Evolutionary conservation across 2,329 filamentous ascomycete genomes (phyloP).

Genomic region (Phoma sp.): DNA sequence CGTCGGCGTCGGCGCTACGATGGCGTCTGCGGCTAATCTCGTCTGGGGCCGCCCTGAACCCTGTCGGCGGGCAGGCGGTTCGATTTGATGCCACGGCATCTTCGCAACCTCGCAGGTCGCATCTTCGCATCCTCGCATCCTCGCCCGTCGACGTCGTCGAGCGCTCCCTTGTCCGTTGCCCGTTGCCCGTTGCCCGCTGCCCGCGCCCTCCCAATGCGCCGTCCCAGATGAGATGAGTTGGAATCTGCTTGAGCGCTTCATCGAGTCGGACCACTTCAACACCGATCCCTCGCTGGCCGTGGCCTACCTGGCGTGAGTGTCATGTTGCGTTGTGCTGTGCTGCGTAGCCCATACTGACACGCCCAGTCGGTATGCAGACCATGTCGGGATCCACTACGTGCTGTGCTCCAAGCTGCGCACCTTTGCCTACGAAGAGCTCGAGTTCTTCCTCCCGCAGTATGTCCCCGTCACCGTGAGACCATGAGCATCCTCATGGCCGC

Average conservation of each 20-base stretch:
- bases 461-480: conserved; percentile 28
- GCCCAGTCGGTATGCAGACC: conserved; percentile 82
- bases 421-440: conserved; percentile 89
- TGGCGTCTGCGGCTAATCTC: not conserved
- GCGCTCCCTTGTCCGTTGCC: not conserved
- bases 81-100: conserved; percentile 16
- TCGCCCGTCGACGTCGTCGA: no score
- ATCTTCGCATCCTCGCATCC: not conserved
- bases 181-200: conserved; percentile 5
- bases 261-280: conserved; percentile 94
- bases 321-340: conserved; percentile 11
- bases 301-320: conserved; percentile 82
- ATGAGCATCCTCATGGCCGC: not conserved
- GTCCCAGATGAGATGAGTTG: conserved; percentile 66
- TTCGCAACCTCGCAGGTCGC: not conserved
- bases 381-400: conserved; percentile 89
- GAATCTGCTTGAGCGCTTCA: conserved; percentile 88
- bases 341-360: conserved; percentile 14
- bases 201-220: conserved; percentile 42
- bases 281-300: conserved; percentile 87
- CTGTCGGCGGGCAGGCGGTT: conserved; percentile 2
- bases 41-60: conserved; percentile 3
- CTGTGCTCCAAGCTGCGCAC: conserved; percentile 87
- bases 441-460: conserved; percentile 81
- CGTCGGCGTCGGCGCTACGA: no score